A percentile compares a stretch with the other conserved stretches of the same genome.
Conservation (phyloP, 2,329 filamentous ascomycete genomes). For the Gaeumannomyces tritici region DNA sequence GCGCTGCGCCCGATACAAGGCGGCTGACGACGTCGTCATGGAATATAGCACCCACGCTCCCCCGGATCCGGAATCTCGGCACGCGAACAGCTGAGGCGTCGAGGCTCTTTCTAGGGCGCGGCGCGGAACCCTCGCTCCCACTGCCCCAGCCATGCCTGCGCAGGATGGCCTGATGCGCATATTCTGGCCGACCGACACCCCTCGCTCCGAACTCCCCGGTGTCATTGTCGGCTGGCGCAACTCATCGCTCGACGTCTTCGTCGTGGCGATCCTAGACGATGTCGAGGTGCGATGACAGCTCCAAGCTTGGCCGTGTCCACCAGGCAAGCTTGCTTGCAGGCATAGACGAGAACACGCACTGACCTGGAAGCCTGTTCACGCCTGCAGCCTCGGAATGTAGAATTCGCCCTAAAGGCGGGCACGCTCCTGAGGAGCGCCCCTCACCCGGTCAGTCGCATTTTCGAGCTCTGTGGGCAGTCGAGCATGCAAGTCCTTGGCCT, state of each 20-base stretch:
- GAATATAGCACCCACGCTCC: slow-evolving; percentile 66
- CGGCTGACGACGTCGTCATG: slow-evolving; percentile 11
- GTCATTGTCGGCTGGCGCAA: slow-evolving; percentile 95
- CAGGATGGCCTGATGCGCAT: slow-evolving; percentile 91
- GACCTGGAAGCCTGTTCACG: slow-evolving; percentile 15
- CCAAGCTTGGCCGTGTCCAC: background rate
- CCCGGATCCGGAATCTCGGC: slow-evolving; percentile 78
- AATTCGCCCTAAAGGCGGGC: slow-evolving; percentile 75
- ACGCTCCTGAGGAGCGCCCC: slow-evolving; percentile 75
- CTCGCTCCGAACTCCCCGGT: slow-evolving; percentile 61
- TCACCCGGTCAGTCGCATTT: slow-evolving; percentile 71
- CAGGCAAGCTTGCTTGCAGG: background rate
- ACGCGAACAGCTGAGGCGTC: slow-evolving; percentile 84
- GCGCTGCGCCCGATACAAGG: background rate
- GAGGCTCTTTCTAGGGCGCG: slow-evolving; percentile 75
- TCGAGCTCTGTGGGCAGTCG: slow-evolving; percentile 72
- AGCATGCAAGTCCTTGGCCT: slow-evolving; percentile 80
- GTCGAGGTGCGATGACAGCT: slow-evolving; percentile 56
- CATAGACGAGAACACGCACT: slow-evolving; percentile 1
- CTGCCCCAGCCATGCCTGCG: slow-evolving; percentile 49
- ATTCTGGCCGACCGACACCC: slow-evolving; percentile 92
- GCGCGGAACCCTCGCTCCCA: slow-evolving; percentile 8
- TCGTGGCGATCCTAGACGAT: slow-evolving; percentile 80
- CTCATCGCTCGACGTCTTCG: slow-evolving; percentile 80
- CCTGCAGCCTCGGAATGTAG: slow-evolving; percentile 62